Evolutionary conservation across 2,329 filamentous ascomycete genomes (phyloP), one percentile per base, ranked within the genome.

Genomic region (Phialophora expanda): DNA sequence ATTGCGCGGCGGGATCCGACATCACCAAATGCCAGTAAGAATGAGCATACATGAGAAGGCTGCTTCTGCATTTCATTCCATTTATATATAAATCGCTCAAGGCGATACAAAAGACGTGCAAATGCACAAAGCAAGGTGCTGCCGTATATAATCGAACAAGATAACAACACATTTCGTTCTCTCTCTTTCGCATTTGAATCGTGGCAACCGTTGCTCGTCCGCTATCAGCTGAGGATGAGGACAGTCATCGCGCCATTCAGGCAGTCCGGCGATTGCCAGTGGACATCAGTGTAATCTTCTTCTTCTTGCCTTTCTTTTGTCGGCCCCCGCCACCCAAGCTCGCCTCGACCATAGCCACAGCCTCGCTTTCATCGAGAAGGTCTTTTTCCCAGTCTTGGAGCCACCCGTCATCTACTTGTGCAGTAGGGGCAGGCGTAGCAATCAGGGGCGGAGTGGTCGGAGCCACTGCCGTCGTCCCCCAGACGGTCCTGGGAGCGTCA

Each of bases 361-460:
- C 77, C 61, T 85, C 82, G 57, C 86, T 81, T 62, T 92, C 89
- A 1, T 86, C 84, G 14, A 87, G 81, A 17, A 96, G 76, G 64
- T 97, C 87, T 64, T 90, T 88, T 73, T 96, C 91, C 89, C 89
- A 91, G 1, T 89, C 92, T 72, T 91, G 89, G 17, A 94, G 81
- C 93, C 93, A 97, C 0, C 93, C 94, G 75, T 97, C 93, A 68
- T 93, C 87, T 6, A 77, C 73, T 17, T 38, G 58, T 53, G 24
- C 46, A 62, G 70, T 62, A 46, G 79, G 77, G 3, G 78, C 77
- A 30, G 79, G 75, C 11, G 76, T 69, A 4, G 67, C 72, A 11
- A 78, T 67, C 30, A 78, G 78, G 30, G 87, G 73, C 11, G 85
- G 84, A 1, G 88, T 87, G 3, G 87, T 88, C 0, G 79, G 80